Base-by-base conservation (phyloP, 2,329 filamentous ascomycete genomes). In the Aspergillus transmontanensis region DNA sequence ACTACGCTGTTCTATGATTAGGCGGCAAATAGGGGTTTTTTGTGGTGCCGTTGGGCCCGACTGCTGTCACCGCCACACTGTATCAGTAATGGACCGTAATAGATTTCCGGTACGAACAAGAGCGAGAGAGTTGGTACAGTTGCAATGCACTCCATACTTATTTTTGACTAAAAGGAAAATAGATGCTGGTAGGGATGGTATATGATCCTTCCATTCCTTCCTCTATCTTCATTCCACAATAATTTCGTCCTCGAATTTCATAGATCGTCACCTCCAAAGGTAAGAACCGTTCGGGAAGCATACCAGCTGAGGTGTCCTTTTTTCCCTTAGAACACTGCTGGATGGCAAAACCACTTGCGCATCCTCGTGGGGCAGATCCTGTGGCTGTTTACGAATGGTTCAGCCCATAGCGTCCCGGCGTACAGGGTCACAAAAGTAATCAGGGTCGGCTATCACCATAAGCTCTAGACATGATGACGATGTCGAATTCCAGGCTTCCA, bases 281-380 rank as follows among this genome's bases (percentile, higher is more conserved):
- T 11, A 14, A 34, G 10, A 54, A 53, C 41, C 34, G 30, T 58
- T 58, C 26, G 43, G 57, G n/a, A 54, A 21, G 30, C 39, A 53
- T 58, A 58, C 55, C 19, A 21, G 46, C 30, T 50, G 36, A 59
- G 46, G 32, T 53, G 57, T 53, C 46, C 43, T 36, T 43, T 59
- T 34, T 58, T 16, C 51, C 11, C 14, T 55, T 3, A 39, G 26
- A 32, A 9, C 36, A 39, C 30, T n/a, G 11, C 39, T 32, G 41
- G 62, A 69, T 69, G 68, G 67, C 64, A 62, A 67, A 64, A 57
- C 51, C 63, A 62, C 61, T 66, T 66, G 64, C 66, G 64, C 66
- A 68, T 68, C 67, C 68, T 69, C 68, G 68, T 70, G 68, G 68
- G 68, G 68, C 68, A 65, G 57, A 66, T 58, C 57, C 57, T 59